Evolutionary conservation across 2,329 filamentous ascomycete species (phyloP).

Genomic region (Ophiostoma sp.): DNA sequence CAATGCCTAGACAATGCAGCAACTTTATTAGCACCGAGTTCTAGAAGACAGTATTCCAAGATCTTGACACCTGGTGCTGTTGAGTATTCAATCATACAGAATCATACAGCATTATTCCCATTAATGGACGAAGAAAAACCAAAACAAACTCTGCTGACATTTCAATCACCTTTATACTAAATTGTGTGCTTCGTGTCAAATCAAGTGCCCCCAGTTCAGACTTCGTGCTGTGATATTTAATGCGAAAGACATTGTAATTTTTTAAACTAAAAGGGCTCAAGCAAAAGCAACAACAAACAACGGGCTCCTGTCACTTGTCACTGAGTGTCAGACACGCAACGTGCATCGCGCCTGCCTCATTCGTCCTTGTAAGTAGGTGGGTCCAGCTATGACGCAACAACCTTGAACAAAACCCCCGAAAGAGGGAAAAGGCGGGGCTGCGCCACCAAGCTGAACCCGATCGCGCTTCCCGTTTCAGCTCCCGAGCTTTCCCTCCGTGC

Average conservation of each 20-base stretch:
- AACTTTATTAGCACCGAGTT: not conserved
- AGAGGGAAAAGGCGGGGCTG: not conserved
- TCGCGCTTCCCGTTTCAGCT: not conserved
- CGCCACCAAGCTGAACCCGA: conserved; percentile 12
- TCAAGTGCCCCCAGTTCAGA: too few species aligned
- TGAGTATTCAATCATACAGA: too few species aligned
- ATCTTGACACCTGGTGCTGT: not conserved
- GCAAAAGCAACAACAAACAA: too few species aligned
- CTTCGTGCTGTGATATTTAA: too few species aligned
- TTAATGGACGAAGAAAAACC: too few species aligned
- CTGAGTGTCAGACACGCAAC: not conserved
- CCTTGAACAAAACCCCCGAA: not conserved
- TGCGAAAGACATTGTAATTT: not conserved
- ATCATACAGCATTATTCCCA: too few species aligned
- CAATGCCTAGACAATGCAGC: not conserved
- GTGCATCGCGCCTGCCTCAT: conserved; percentile 3
- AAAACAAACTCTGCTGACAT: too few species aligned
- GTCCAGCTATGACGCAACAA: not conserved
- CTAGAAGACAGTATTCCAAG: not conserved
- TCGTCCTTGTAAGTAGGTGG: conserved; percentile 17
- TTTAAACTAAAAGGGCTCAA: not conserved
- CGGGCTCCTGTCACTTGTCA: not conserved
- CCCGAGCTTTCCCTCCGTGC: not conserved
- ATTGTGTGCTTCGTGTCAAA: too few species aligned
- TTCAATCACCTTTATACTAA: too few species aligned